Evolutionary conservation across 768 basidiomycete species (phyloP).

Genomic region (Hericium rajendrae): DNA sequence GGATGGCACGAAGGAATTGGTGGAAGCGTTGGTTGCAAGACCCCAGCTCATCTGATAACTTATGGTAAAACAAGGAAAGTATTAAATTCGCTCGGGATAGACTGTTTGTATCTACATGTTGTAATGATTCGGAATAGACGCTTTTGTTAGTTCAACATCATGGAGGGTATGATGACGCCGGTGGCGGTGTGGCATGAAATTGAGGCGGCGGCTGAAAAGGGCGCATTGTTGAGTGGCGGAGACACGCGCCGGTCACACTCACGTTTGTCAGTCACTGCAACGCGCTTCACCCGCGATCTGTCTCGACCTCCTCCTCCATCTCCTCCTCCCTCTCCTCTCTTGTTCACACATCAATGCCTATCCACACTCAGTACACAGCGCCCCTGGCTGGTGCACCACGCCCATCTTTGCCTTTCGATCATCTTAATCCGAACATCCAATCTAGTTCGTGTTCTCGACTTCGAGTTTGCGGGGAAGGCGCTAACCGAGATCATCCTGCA

Average conservation of each 20-base stretch:
- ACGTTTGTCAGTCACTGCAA: background rate
- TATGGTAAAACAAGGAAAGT: background rate
- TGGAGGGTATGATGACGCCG: background rate
- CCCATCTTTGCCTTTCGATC: conserved; percentile 14
- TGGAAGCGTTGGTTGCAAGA: conserved; percentile 64
- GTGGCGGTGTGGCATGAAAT: background rate
- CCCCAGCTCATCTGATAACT: conserved; percentile 37
- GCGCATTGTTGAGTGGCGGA: background rate
- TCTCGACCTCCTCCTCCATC: background rate
- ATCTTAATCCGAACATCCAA: conserved; percentile 19
- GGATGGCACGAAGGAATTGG: conserved; percentile 55
- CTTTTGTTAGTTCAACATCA: too few relatives aligned
- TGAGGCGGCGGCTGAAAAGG: background rate
- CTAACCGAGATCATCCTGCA: conserved; percentile 7
- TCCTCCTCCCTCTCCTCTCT: background rate
- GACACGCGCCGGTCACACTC: background rate
- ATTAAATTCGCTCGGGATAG: background rate
- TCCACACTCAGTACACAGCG: conserved; percentile 8
- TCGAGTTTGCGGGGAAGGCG: too few relatives aligned
- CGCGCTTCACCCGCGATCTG: conserved; percentile 2
- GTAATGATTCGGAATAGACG: background rate
- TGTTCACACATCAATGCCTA: conserved; percentile 8
- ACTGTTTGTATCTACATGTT: background rate
- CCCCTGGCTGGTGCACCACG: conserved; percentile 10
- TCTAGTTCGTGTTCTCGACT: conserved; percentile 15